Base-by-base conservation (phyloP, 2,329 filamentous ascomycete genomes). In the Penicillium aurantiogriseum region DNA sequence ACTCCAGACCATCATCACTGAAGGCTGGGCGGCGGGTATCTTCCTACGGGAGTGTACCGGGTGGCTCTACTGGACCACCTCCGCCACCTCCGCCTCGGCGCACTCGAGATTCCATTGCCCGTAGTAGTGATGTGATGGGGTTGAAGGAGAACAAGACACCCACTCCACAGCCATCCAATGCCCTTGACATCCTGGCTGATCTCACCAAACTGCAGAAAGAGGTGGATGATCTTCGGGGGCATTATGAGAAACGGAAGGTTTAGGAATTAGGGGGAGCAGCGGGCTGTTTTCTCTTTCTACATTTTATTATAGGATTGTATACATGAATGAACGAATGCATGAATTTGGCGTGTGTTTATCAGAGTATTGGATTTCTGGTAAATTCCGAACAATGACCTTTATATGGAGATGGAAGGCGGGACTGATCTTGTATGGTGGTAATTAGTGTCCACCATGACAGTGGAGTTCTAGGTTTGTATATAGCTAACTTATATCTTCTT, bases 151-250 rank as follows among this genome's bases (percentile, higher is more conserved):
- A 69, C 50, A 31, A 51, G 31, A 58, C 59, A 40, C 59, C 70
- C 33, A 57, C 70, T 31, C 65, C 64, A 69, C 78, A 68, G 69
- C 78, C 56, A 63, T 76, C 76, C 10, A 74, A 76, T 51, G 75
- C 77, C 1, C 72, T 74, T 42, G 84, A 89, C 67, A 90, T 92
- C 58, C 73, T 93, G 63, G 88, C 88, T 1, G 88, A 92, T 70
- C 74, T 93, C 54, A 83, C 85, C 46, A 85, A 86, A 23, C 74
- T 93, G 61, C 89, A 91, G 74, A 83, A 83, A 68, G 90, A 93
- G 68, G 89, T 93, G 39, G 89, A 93, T 74, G 88, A 76, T 57
- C 68, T 77, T 40, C 70, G 75, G 19, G 74, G 73, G 2, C 74
- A 73, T 39, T 76, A 76, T 58, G 71, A 75, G 54, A 70, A 58